Evolutionary conservation across 139 green algal species (phyloP).

Genomic region (Marvania coccoides): DNA sequence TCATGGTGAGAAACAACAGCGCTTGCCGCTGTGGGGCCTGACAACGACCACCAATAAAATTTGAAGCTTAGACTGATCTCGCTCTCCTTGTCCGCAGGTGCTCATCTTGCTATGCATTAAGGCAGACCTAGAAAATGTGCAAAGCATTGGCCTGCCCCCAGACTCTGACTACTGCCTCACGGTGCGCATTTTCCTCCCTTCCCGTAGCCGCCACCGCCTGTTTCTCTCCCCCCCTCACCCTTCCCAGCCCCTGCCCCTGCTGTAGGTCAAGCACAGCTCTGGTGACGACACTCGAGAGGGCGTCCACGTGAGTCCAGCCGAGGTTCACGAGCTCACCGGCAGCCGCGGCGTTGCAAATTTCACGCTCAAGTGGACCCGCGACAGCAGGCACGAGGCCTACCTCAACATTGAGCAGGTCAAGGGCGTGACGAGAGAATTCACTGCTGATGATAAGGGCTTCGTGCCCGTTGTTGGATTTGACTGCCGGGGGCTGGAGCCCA

Average conservation of each 20-base stretch:
- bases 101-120: slow-evolving; percentile 55
- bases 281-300: slow-evolving; percentile 41
- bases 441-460: slow-evolving; percentile 49
- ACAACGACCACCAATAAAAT: not conserved
- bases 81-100: not conserved
- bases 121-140: slow-evolving; percentile 58
- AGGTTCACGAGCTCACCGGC: slow-evolving; percentile 48
- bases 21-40: no score
- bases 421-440: slow-evolving; percentile 36
- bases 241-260: not conserved
- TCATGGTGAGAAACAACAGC: no score
- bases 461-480: slow-evolving; percentile 74
- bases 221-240: not conserved
- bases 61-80: not conserved
- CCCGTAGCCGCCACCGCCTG: not conserved
- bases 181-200: slow-evolving; percentile 19
- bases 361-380: slow-evolving; percentile 50
- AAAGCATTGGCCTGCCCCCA: slow-evolving; percentile 30
- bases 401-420: slow-evolving; percentile 63
- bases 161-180: slow-evolving; percentile 39
- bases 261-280: slow-evolving; percentile 55
- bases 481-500: slow-evolving; percentile 67
- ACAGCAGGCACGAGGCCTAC: slow-evolving; percentile 28
- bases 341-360: slow-evolving; percentile 67
- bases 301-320: slow-evolving; percentile 36